A percentile compares a stretch with the other conserved stretches of the same genome.
Evolutionary conservation across 305 asterid species (phyloP).

Genomic region (Fraxinus baroniana): DNA sequence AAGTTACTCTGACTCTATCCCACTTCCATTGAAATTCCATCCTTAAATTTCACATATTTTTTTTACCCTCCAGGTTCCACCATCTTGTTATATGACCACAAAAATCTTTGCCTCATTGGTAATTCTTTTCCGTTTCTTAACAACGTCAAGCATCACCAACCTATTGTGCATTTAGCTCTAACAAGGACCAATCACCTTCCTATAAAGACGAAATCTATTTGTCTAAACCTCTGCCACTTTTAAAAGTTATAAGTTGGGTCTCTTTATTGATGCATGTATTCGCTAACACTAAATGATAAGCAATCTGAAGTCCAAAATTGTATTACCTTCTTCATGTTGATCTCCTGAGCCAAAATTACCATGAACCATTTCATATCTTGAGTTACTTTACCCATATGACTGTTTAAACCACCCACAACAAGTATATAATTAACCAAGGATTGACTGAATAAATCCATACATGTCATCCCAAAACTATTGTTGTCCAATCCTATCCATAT

Average conservation of each 20-base stretch:
- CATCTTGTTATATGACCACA: neutral
- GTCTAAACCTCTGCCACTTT: neutral
- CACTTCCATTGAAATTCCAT: neutral
- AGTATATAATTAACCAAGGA: neutral
- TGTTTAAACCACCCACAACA: neutral
- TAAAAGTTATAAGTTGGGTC: neutral
- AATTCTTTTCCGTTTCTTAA: neutral
- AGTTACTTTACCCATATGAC: neutral
- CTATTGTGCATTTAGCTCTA: neutral
- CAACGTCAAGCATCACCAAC: neutral
- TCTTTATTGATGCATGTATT: neutral
- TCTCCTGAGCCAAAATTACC: neutral
- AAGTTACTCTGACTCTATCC: neutral
- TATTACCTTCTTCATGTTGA: neutral
- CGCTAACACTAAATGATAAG: neutral
- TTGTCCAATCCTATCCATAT: neutral
- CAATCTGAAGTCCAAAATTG: neutral
- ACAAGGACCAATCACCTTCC: neutral
- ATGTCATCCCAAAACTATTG: neutral
- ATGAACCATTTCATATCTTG: neutral
- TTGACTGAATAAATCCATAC: neutral
- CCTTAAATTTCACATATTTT: neutral
- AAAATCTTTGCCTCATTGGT: neutral
- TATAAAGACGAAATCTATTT: neutral
- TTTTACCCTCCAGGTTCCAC: neutral